Evolutionary conservation across 768 basidiomycete genomes (phyloP).

Genomic region (Mrakia frigida): DNA sequence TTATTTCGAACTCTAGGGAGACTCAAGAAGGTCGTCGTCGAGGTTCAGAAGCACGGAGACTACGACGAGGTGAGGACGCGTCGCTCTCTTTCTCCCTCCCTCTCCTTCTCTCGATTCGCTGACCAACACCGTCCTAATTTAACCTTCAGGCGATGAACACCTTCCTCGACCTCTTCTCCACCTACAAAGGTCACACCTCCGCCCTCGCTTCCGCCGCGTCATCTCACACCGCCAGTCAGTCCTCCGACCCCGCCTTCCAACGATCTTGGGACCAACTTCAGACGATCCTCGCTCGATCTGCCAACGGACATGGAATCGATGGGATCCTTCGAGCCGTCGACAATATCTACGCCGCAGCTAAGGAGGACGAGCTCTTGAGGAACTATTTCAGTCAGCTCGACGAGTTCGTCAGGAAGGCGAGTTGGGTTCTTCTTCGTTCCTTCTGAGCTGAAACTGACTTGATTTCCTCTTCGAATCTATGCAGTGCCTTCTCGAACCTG

Average conservation of each 20-base stretch:
- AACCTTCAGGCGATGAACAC: constrained; percentile 42
- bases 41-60: constrained; percentile 76
- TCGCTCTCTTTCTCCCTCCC: not conserved
- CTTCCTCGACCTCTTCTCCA: constrained; percentile 49
- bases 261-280: constrained; percentile 61
- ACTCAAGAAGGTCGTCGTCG: constrained; percentile 85
- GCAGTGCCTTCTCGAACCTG: constrained; percentile 65
- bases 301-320: constrained; percentile 58
- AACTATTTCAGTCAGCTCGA: constrained; percentile 66
- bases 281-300: constrained; percentile 83
- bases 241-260: constrained; percentile 55
- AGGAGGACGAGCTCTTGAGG: constrained; percentile 65
- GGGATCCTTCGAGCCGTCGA: constrained; percentile 64
- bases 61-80: constrained; percentile 22
- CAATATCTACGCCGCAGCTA: constrained; percentile 66
- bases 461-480: not conserved
- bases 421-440: not conserved
- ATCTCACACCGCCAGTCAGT: constrained; percentile 42
- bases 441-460: not conserved
- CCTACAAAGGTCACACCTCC: constrained; percentile 50
- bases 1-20: constrained; percentile 39
- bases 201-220: constrained; percentile 45
- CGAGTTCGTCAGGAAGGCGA: constrained; percentile 58
- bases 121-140: no score
- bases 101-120: not conserved